Base-by-base conservation (phyloP, 2,329 filamentous ascomycete species). In the Mollisia scopiformis region DNA sequence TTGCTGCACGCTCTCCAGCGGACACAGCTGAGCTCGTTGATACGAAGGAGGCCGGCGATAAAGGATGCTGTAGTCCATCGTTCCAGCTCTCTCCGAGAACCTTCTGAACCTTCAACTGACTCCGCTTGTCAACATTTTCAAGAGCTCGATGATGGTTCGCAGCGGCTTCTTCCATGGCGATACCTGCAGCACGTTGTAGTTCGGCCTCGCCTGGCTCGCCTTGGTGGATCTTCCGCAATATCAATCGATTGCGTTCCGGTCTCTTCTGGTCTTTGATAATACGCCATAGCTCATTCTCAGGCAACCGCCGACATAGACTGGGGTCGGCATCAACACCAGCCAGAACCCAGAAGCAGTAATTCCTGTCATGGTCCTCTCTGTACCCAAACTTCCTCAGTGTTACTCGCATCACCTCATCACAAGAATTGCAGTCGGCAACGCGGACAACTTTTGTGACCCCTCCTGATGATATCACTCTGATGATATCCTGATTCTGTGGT, bases 271-370 rank as follows among this genome's bases (percentile, higher is more conserved):
- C 93, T 71, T 92, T 93, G 76, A 96, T 96, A 57, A 98, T 91
- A 62, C 92, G 88, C 83, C 95, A 91, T 11, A 99, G 80, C 74
- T 99, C 95, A 4, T 87, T 88, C 71, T 99, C 95, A 33, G 89
- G 88, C 39, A 98, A 82, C 53, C 91, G 88, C 62, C 93, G 88
- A 74, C 92, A 96, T 72, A 93, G 88, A 53, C 84, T 85, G 30
- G 92, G 89, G 68, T 95, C 89, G 1, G 93, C 88, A 51, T 97
- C 92, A 39, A 92, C 80, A 54, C 93, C 94, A 67, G 92, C 89
- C 61, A 98, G 82, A 1, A 97, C 89, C 81, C 95, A 98, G 78
- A 99, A 98, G 79, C 93, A 97, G 78, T 97, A 98, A 72, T 96
- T 97, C 70, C 93, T 87, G 74, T 95, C 91, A 71, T 97, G 93